Conservation (phyloP, 148 eudicot species). For the Fallopia convolvulus region DNA sequence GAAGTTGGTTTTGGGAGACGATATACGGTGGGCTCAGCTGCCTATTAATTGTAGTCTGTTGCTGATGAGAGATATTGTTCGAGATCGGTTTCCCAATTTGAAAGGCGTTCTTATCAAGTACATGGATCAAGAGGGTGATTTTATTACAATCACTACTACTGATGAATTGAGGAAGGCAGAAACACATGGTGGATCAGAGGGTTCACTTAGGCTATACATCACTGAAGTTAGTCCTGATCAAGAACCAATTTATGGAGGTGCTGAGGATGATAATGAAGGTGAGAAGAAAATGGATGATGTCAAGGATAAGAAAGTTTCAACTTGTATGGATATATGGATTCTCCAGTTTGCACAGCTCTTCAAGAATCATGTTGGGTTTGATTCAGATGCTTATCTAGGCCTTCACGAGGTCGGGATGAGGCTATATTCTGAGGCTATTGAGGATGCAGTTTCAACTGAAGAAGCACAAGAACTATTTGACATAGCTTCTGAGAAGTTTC, state of each 20-base stretch:
- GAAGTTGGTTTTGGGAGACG: slow-evolving; percentile 79
- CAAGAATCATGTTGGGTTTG: slow-evolving; percentile 93
- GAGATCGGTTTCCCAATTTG: slow-evolving; percentile 71
- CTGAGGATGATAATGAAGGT: slow-evolving; percentile 15
- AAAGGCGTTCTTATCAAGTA: slow-evolving; percentile 83
- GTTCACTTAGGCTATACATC: slow-evolving; percentile 65
- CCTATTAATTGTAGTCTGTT: slow-evolving; percentile 49
- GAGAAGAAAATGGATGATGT: slow-evolving; percentile 17
- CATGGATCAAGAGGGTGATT: slow-evolving; percentile 83
- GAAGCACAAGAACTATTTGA: slow-evolving; percentile 83
- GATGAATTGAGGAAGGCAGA: slow-evolving; percentile 86
- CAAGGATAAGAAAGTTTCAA: slow-evolving; percentile 31
- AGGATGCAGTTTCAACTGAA: slow-evolving; percentile 71
- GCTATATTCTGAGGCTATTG: slow-evolving; percentile 86
- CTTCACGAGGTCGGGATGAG: slow-evolving; percentile 84
- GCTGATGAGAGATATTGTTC: slow-evolving; percentile 64
- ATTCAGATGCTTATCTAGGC: slow-evolving; percentile 79
- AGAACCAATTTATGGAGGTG: slow-evolving; percentile 64
- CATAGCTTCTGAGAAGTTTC: slow-evolving; percentile 74
- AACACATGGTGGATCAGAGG: slow-evolving; percentile 40
- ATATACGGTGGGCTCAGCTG: slow-evolving; percentile 77
- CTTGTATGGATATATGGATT: slow-evolving; percentile 70
- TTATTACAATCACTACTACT: slow-evolving; percentile 78
- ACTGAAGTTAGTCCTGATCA: slow-evolving; percentile 76
- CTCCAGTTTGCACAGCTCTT: slow-evolving; percentile 79